Evolutionary conservation across 306 rosid genomes (phyloP).

Genomic region (Erythrophleum fordii): DNA sequence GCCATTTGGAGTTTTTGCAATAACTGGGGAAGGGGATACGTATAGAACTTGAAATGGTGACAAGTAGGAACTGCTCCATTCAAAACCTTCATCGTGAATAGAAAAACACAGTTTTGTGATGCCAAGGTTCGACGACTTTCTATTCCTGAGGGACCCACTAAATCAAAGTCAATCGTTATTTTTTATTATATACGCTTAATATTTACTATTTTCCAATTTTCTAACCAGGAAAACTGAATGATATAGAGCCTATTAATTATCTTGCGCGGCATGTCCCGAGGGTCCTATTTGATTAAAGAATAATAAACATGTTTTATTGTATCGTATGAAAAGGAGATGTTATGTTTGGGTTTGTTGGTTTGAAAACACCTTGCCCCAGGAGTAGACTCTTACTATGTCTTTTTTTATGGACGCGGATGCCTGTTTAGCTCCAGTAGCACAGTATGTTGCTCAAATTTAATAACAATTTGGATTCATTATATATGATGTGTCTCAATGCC

Average conservation of each 20-base stretch:
- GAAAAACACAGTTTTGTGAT: background rate
- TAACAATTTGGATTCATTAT: too few species aligned
- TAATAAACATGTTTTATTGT: too few species aligned
- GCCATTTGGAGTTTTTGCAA: background rate
- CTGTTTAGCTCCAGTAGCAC: too few species aligned
- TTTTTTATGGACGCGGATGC: too few species aligned
- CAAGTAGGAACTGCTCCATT: background rate
- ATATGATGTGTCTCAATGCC: too few species aligned
- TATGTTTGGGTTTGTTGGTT: background rate
- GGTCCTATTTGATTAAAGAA: background rate
- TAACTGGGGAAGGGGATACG: background rate
- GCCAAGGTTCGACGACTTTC: background rate
- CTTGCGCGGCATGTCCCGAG: background rate
- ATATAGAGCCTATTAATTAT: background rate
- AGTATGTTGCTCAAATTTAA: too few species aligned
- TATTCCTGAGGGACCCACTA: background rate
- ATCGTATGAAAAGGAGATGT: background rate
- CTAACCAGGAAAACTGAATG: too few species aligned
- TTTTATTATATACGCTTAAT: too few species aligned
- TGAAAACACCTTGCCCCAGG: background rate
- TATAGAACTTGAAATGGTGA: background rate
- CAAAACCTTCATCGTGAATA: background rate
- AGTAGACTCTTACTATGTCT: background rate
- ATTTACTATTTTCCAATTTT: too few species aligned
- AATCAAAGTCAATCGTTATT: too few species aligned